Percentiles rank a stretch among this genome's conserved stretches.
These are phyloP conservation scores for Chlorella ohadii DNA, from an alignment of 139 green algal species.

Conservation along the genomic window DNA sequence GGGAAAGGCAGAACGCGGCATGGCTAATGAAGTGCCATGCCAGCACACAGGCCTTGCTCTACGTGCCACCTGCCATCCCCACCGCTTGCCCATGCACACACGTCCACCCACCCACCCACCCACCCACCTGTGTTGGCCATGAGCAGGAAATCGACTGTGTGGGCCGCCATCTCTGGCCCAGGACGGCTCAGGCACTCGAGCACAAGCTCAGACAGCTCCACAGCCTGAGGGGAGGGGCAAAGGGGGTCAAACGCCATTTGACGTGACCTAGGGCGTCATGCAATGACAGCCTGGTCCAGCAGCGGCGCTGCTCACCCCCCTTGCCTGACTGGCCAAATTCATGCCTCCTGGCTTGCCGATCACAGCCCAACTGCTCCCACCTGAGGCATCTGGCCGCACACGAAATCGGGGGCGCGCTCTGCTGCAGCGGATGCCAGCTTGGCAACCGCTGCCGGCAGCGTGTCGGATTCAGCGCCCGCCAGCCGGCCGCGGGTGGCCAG, in stretches of 20 bases:
- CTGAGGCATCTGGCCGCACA: constrained; percentile 9
- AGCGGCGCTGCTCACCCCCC: too few species aligned
- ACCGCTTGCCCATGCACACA: too few species aligned
- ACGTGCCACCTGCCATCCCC: too few species aligned
- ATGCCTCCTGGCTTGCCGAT: too few species aligned
- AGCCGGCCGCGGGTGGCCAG: constrained; percentile 31
- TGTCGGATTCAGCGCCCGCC: background rate
- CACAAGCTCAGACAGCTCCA: constrained; percentile 50
- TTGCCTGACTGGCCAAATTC: too few species aligned
- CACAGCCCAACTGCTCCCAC: too few species aligned
- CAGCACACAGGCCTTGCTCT: too few species aligned
- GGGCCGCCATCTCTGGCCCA: constrained; percentile 42
- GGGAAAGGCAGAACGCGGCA: too few species aligned
- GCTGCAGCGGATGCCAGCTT: constrained; percentile 49
- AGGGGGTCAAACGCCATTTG: background rate
- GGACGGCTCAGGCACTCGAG: constrained; percentile 33
- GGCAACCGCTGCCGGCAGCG: constrained; percentile 31
- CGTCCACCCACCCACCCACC: background rate
- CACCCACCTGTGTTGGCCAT: constrained; percentile 59
- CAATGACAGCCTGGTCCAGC: too few species aligned
- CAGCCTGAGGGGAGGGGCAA: background rate
- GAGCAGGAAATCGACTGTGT: constrained; percentile 66
- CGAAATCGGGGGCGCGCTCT: constrained; percentile 48
- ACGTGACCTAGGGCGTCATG: too few species aligned
- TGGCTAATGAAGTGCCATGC: too few species aligned